Base-by-base conservation (phyloP, 768 basidiomycete species). In the Tephrocybe sp. region DNA sequence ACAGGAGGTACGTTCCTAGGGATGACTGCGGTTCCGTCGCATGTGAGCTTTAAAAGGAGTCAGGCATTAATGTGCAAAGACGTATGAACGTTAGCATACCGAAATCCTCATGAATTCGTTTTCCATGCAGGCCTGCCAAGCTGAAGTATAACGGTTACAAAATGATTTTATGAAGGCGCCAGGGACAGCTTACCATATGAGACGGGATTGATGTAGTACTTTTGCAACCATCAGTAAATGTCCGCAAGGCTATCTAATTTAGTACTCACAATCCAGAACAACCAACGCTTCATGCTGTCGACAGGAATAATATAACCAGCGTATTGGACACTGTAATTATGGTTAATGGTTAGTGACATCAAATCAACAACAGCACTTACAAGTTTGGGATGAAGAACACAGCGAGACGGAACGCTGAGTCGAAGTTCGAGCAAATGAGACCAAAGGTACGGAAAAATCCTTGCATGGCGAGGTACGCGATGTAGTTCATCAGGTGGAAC, bases 401-500 rank as follows among this genome's bases (percentile, higher is more conserved):
- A 26, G 76, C 79, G 24, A 81, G 71, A 49, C 70, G 70, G 66
- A 78, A 75, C 1, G 77, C 76, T 1, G 70, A 57, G 52, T 77
- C 69, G 52, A 76, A 76, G 49, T 70, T 74, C 34, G 69, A 71
- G 60, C 75, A 76, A 13, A 79, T 60, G 16, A 77, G 63, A 25
- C 86, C 87, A 49, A 88, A 78, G 0, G 82, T 83, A 32, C 90
- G 73, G 81, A 94, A 96, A 74, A 93, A 89, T 0, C 83, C 87
- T 66, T 89, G 87, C 83, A 93, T 86, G 19, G 81, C 65, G 44
- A 92, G 70, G 64, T 79, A 89, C 1, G 81, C 78, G 21, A 80
- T 16, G 52, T 86, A 87, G 42, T 76, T 75, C 66, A 87, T 76
- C 18, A 93, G 66, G 62, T 85, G 83, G 71, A 78, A 83, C 15